Evolutionary conservation across 495 filamentous ascomycete genomes (phyloP).

Genomic region (Aspergillus sclerotioniger): DNA sequence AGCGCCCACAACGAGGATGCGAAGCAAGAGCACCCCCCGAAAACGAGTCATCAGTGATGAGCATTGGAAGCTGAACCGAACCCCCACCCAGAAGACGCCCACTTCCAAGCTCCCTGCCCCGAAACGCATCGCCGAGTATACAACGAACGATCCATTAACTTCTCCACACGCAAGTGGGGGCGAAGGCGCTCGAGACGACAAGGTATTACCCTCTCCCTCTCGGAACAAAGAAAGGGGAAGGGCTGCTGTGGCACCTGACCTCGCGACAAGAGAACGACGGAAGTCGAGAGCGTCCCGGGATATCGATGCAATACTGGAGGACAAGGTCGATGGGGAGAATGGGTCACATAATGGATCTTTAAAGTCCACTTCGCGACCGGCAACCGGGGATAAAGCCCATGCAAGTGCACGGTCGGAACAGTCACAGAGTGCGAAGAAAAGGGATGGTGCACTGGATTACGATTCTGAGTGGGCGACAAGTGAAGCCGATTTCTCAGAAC

Average conservation of each 20-base stretch:
- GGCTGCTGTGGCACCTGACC: slow-evolving; percentile 11
- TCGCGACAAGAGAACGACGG: slow-evolving; percentile 16
- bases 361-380: slow-evolving; percentile 17
- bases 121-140: slow-evolving; percentile 45
- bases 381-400: slow-evolving; percentile 15
- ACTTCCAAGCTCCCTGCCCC: slow-evolving; percentile 49
- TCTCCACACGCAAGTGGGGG: slow-evolving; percentile 19
- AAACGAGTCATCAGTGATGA: slow-evolving; percentile 80
- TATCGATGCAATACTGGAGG: slow-evolving; percentile 21
- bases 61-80: slow-evolving; percentile 64
- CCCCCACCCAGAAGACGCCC: slow-evolving; percentile 46
- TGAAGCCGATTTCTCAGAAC: slow-evolving; percentile 46
- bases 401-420: slow-evolving; percentile 24
- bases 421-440: slow-evolving; percentile 24
- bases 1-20: slow-evolving; percentile 28
- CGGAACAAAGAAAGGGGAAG: slow-evolving; percentile 16
- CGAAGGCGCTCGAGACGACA: slow-evolving; percentile 24
- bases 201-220: slow-evolving; percentile 13
- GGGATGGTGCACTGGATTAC: slow-evolving; percentile 27
- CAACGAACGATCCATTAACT: slow-evolving; percentile 35
- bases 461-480: slow-evolving; percentile 44
- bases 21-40: slow-evolving; percentile 59
- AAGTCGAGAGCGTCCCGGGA: slow-evolving; percentile 22
- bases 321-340: slow-evolving; percentile 18
- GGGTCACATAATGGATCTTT: slow-evolving; percentile 13